Base-by-base conservation (phyloP, 164 flowering plant species). In the Magnolia changhungtana region DNA sequence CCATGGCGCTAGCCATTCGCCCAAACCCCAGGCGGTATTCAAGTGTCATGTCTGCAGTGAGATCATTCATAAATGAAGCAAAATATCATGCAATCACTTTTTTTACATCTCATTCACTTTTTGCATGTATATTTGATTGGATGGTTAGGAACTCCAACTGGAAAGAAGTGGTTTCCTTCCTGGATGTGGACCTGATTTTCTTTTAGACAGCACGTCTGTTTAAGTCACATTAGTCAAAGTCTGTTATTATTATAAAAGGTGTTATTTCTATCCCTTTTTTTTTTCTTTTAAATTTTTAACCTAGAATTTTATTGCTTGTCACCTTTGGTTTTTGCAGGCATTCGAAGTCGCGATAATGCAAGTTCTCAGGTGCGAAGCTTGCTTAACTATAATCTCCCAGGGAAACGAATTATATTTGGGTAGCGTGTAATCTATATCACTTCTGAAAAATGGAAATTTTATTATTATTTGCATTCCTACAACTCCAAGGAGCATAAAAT, bases 331-430 rank as follows among this genome's bases (percentile, higher is more conserved):
- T 81, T 80, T 85, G 67, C 83, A 92, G 97, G 92, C 75, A 87
- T 83, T 52, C 84, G 89, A 58, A 82, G 83, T 81, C 82, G 85
- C 75, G 82, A 82, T 50, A 82, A 78, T 80, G 72, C 82, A 67
- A 87, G 84, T 77, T 80, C 86, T 84, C 93, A 89, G 96, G 97
- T 93, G 9, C 50, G 61, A 67, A 75, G 49, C 69, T 72, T 77
- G 18, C 27, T 77, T 74, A 29, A 24, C 20, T 65, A 2, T 7
- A 50, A 23, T 20, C 52, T 74, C 9, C 27, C n/a, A 19, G 8
- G 61, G 21, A 37, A 27, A 27, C 16, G 58, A 14, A 74, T 29
- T 16, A 19, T 71, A 52, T 18, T 21, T 50, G 31, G 31, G 9
- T 21, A 3, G 59, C 29, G 45, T 68, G 24, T 14, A 27, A 68